Evolutionary conservation across 2,329 filamentous ascomycete species (phyloP), one percentile per base, ranked within the genome.

Genomic region (Chalara sp.): DNA sequence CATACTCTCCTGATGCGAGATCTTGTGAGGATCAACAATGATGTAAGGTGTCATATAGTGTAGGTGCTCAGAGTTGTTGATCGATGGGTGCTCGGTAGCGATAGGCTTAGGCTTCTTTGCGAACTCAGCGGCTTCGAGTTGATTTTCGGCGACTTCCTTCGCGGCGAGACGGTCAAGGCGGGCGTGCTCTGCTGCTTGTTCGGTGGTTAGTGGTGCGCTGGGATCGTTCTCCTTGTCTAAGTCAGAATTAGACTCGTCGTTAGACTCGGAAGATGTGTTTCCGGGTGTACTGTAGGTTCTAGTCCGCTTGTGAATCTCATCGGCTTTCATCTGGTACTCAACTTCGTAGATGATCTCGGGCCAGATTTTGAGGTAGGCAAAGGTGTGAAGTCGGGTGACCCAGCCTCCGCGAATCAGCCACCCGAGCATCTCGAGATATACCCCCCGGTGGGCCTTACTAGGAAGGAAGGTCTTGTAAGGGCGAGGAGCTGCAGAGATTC

Each of bases 401-500:
- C 93, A 96, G 11, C 89, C 90, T 44, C 89, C 87, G 40, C 91
- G 83, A 72, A 97, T 83, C 6, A 99, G 78, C 89, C 92, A 99
- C 28, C 89, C 90, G 30, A 99, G 74, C 68, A 97, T 95, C 33
- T 88, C 81, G 68, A 97, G 85, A 67, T 96, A 99, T 2, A 84
- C 83, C 6, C 85, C 83, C 42, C 92, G 87, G 65, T 96, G 90
- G 61, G 89, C 86, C 66, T 91, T 90, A 63, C 84, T 90, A 0
- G 92, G 92, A 43, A 91, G 90, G 58, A 95, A 85, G 49, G 78
- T 78, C 61, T 89, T 88, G 71, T 91, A 99, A 0, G 87, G 84
- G 32, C 89, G 81, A 2, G 93, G 91, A 4, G 83, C 83, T 5
- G 84, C 83, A 39, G 88, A 93, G 6, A 99, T 74, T 52, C 86